Evolutionary conservation across 768 basidiomycete genomes (phyloP).

Genomic region (Phanerochaete carnosa): DNA sequence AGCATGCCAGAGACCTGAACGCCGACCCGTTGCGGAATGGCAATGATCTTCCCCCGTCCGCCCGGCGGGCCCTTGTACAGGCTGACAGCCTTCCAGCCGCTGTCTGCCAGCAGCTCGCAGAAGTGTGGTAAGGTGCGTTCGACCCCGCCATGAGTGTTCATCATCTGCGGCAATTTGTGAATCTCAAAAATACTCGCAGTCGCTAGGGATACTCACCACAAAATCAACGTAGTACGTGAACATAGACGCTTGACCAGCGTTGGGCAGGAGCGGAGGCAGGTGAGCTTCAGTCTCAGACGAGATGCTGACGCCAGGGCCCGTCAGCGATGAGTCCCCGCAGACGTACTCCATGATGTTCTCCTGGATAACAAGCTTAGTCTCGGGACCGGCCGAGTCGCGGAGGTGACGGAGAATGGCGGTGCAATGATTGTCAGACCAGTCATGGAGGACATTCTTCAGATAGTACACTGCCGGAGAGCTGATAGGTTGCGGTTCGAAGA

Average conservation of each 20-base stretch:
- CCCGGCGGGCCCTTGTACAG: constrained; percentile 8
- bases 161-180: constrained; percentile 21
- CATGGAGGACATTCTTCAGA: constrained; percentile 27
- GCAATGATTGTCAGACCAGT: constrained; percentile 31
- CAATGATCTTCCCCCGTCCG: neutral
- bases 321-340: constrained; percentile 8
- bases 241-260: constrained; percentile 13
- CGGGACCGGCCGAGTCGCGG: constrained; percentile 20
- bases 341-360: constrained; percentile 23
- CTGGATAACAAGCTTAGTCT: constrained; percentile 25
- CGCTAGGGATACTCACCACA: neutral
- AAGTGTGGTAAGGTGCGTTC: constrained; percentile 29
- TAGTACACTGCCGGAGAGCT: constrained; percentile 23
- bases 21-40: neutral
- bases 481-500: constrained; percentile 28
- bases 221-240: constrained; percentile 22
- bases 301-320: constrained; percentile 18
- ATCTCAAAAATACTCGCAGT: neutral
- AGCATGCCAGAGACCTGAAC: neutral
- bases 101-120: constrained; percentile 17
- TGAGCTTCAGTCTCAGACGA: constrained; percentile 15
- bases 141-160: constrained; percentile 25
- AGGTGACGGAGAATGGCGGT: constrained; percentile 22
- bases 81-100: constrained; percentile 28
- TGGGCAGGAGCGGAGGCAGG: constrained; percentile 16